phyloP scores from a whole-genome alignment of 2,329 filamentous ascomycete genomes.

The Xylariaceae sp. region DNA sequence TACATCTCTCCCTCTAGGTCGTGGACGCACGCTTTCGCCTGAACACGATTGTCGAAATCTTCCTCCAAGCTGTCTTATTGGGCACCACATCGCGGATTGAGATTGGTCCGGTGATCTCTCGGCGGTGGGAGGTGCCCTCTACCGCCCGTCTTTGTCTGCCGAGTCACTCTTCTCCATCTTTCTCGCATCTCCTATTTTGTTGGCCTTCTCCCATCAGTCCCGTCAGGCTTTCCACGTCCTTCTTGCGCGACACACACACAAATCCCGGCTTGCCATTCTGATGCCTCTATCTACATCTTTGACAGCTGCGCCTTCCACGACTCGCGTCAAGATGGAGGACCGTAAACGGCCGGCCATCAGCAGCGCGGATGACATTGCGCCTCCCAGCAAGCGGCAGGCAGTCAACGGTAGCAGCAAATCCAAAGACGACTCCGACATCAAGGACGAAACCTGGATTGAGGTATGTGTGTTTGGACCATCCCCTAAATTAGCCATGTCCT shows the following conservation, averaged over 20 bases:
- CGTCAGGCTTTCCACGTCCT: slow-evolving; percentile 5
- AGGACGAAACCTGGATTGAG: slow-evolving; percentile 56
- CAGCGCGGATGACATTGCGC: slow-evolving; percentile 74
- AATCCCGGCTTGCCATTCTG: slow-evolving; percentile 51
- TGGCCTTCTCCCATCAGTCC: neutral
- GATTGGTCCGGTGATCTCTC: no score
- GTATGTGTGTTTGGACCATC: slow-evolving; percentile 41
- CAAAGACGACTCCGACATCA: slow-evolving; percentile 47
- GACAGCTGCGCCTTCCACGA: slow-evolving; percentile 65
- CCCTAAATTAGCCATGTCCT: slow-evolving; percentile 8
- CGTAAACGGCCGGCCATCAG: slow-evolving; percentile 88
- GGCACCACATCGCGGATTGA: no score
- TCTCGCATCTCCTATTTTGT: no score
- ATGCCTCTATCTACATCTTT: slow-evolving; percentile 79
- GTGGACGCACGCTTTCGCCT: no score
- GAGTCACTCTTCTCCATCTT: no score
- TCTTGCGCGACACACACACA: neutral
- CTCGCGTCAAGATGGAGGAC: slow-evolving; percentile 96
- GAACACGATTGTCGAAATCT: no score
- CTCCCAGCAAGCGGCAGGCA: slow-evolving; percentile 86
- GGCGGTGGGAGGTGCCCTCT: no score
- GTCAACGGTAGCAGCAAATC: slow-evolving; percentile 67
- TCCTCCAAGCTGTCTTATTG: no score
- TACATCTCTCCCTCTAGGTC: no score
- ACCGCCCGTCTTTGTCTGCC: no score